These are phyloP conservation scores for Pseudocercospora fijiensis DNA, from an alignment of 2,329 filamentous ascomycete species.

Conservation along the genomic window DNA sequence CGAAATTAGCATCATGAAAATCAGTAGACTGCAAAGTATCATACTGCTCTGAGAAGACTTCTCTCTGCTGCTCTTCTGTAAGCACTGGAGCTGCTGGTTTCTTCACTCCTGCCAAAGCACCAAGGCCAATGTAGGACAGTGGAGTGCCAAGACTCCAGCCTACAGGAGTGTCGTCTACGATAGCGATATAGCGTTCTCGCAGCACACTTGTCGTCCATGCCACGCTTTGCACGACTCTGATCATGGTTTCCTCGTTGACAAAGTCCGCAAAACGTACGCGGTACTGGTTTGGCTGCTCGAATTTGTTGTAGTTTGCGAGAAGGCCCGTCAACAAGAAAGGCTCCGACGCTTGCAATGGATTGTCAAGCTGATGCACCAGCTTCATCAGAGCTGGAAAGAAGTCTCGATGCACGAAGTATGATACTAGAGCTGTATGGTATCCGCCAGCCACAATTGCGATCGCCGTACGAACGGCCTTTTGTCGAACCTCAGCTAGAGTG, in stretches of 20 bases:
- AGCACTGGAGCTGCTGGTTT: conserved; percentile 61
- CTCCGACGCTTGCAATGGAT: conserved; percentile 59
- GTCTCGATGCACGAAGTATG: conserved; percentile 92
- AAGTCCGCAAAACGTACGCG: conserved; percentile 89
- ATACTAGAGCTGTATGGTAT: conserved; percentile 89
- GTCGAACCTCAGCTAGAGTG: conserved; percentile 65
- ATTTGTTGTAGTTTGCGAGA: conserved; percentile 97
- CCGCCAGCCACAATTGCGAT: conserved; percentile 87
- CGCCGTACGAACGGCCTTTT: conserved; percentile 77
- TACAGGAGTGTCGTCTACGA: conserved; percentile 87
- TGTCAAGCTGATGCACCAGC: conserved; percentile 79
- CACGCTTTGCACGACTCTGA: conserved; percentile 74
- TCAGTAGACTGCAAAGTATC: conserved; percentile 38
- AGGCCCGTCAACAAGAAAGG: conserved; percentile 83
- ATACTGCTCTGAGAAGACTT: conserved; percentile 75
- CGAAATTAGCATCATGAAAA: conserved; percentile 21
- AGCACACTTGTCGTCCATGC: conserved; percentile 68
- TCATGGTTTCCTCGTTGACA: conserved; percentile 84
- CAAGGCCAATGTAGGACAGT: conserved; percentile 79
- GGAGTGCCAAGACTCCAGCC: conserved; percentile 83
- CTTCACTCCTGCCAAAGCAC: conserved; percentile 65
- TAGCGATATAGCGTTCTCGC: conserved; percentile 73
- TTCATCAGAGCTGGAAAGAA: conserved; percentile 94
- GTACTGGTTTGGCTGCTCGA: conserved; percentile 97
- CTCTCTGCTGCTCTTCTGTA: conserved; percentile 76